phyloP scores from a whole-genome alignment of 306 rosid genomes.

The Pachyrhizus erosus region DNA sequence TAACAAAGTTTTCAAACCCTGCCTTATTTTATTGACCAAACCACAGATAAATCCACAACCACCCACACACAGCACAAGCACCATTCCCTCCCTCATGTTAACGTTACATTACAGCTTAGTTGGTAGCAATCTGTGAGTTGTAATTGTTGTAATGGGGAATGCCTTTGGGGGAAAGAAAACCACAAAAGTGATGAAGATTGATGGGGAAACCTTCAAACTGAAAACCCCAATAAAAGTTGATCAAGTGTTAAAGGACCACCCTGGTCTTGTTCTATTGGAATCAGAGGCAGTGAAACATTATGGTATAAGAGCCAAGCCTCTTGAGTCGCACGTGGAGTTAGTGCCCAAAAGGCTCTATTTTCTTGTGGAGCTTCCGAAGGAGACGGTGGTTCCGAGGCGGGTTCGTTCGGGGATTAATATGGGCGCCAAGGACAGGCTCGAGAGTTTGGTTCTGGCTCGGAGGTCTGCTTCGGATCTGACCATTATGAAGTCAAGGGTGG shows the following conservation, averaged over 20 bases:
- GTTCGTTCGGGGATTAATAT: slow-evolving; percentile 83
- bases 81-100: slow-evolving; percentile 24
- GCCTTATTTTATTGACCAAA: slow-evolving; percentile 76
- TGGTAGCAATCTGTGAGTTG: no score
- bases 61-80: slow-evolving; percentile 47
- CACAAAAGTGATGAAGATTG: slow-evolving; percentile 83
- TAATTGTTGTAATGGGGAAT: slow-evolving; percentile 98
- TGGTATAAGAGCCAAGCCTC: slow-evolving; percentile 77
- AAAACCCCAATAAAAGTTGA: slow-evolving; percentile 65
- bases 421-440: slow-evolving; percentile 89
- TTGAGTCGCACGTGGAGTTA: slow-evolving; percentile 57
- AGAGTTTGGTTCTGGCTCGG: slow-evolving; percentile 72
- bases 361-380: slow-evolving; percentile 75
- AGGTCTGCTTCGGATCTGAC: slow-evolving; percentile 81
- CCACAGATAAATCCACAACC: slow-evolving; percentile 37
- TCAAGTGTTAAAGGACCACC: slow-evolving; percentile 64
- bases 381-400: slow-evolving; percentile 60
- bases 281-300: slow-evolving; percentile 85
- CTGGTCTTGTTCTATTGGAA: slow-evolving; percentile 74
- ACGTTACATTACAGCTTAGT: neutral
- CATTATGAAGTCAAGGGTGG: slow-evolving; percentile 40
- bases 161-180: slow-evolving; percentile 67
- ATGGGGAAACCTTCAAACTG: slow-evolving; percentile 78
- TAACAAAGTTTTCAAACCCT: slow-evolving; percentile 43
- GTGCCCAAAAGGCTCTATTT: slow-evolving; percentile 71